Evolutionary conservation across 345 rosid species (phyloP), one percentile per base, ranked within the genome.

Genomic region (Dipteronia dyeriana): DNA sequence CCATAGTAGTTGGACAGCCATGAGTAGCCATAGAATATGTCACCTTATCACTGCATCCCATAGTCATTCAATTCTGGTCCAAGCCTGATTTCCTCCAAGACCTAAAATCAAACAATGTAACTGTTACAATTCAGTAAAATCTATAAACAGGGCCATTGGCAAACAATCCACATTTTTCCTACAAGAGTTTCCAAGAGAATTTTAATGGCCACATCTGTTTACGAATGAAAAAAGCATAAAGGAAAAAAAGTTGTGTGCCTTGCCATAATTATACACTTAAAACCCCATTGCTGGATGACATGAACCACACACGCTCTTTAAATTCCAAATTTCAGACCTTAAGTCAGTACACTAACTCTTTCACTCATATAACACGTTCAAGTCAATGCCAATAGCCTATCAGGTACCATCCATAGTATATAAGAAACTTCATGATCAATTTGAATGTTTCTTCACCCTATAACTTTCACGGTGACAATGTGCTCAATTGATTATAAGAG

Each of bases 21-120:
- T n/a, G n/a, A n/a, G n/a, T n/a, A n/a, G n/a, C n/a, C n/a, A n/a
- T n/a, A n/a, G n/a, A n/a, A n/a, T n/a, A n/a, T n/a, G n/a, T n/a
- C n/a, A n/a, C n/a, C n/a, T n/a, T n/a, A n/a, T n/a, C n/a, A n/a
- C 86, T 94, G 99, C 93, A 94, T 91, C 80, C 97, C 97, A 83
- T 89, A 90, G 77, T 94, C 98, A 87, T 97, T 97, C 82, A 94
- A 80, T 76, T 97, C 99, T 68, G 94, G 87, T 67, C 99, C 99
- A 84, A 91, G 83, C 82, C 97, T 88, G 76, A 97, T 94, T 87
- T 97, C 99, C 86, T 97, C 99, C 92, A 97, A 79, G 80, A 94
- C 96, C 98, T 97, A 88, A 75, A 84, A 76, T 71, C 68, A 79
- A 84, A 78, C 10, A 45, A 70, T 75, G 75, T 54, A 76, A 68